Evolutionary conservation across 345 rosid genomes (phyloP), one percentile per base, ranked within the genome.

Genomic region (Ceriops tagal): DNA sequence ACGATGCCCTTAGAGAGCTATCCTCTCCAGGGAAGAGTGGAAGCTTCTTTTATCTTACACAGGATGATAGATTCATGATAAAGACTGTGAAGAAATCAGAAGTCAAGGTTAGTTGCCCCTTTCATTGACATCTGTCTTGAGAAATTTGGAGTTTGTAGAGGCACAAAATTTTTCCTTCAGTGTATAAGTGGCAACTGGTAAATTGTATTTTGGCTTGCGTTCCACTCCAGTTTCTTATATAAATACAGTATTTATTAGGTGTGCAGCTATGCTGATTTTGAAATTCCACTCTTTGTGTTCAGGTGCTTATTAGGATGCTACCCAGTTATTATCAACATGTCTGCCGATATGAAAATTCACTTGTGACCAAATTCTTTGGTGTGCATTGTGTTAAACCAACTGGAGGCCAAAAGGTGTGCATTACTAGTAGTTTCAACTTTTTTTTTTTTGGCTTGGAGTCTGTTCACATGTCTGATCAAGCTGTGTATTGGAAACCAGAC

Each of bases 11-110:
- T 24, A 84, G 99, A 46, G 98, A 95, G 79, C 89, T 95, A 30
- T 95, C 98, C 76, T 95, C 99, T 27, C 99, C 99, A 0, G 99
- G 99, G 71, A 95, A 95, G 81, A 95, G 99, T 77, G 99, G 99
- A 67, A 95, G 99, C 81, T 92, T 90, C 85, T 95, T 95, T 72
- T 95, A 95, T 71, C 87, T 95, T 39, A 95, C 99, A 24, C 99
- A 95, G 83, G 98, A 95, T 71, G 99, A 92, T 70, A 88, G 98
- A 76, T 90, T 95, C 73, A 92, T 95, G 98, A 86, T 95, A 49
- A 95, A 95, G 80, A 95, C 99, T 1, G 92, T 92, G 72, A 95
- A 92, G 81, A 95, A 92, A 83, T 90, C 99, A 3, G 99, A 95
- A 87, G 97, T 92, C 87, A 95, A 95, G 98, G 99, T 92, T 82